phyloP scores from a whole-genome alignment of 2,329 filamentous ascomycete genomes.

The Didymella arachidicola region DNA sequence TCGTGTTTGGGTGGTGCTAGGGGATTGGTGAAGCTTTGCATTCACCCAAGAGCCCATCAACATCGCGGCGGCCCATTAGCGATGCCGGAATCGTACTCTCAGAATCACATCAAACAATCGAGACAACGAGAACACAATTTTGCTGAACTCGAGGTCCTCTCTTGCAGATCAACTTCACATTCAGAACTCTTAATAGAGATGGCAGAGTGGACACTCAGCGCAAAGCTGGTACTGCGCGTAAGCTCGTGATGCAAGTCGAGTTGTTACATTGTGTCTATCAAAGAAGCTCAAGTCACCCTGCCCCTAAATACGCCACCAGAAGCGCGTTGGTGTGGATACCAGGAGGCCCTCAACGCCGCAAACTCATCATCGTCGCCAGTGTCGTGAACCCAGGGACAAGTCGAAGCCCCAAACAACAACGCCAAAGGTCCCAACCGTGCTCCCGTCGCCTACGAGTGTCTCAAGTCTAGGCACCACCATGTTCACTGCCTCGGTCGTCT shows the following conservation, averaged over 20 bases:
- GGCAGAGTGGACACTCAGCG: too few species aligned
- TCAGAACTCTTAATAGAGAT: too few species aligned
- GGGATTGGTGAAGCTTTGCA: conserved; percentile 4
- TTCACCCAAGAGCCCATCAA: neutral
- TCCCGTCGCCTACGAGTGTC: neutral
- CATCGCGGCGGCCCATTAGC: neutral
- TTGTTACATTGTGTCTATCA: too few species aligned
- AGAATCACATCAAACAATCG: too few species aligned
- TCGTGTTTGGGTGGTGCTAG: neutral
- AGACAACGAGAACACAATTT: too few species aligned
- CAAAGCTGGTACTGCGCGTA: too few species aligned
- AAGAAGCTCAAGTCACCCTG: too few species aligned
- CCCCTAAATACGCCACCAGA: neutral
- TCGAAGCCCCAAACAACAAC: neutral
- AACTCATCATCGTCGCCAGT: neutral
- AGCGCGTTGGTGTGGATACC: neutral
- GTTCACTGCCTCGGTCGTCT: conserved; percentile 2
- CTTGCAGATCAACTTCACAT: too few species aligned
- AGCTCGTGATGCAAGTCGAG: too few species aligned
- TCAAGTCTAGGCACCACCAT: conserved; percentile 6
- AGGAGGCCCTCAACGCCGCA: neutral
- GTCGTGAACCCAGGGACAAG: neutral
- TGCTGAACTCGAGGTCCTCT: too few species aligned
- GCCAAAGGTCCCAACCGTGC: neutral
- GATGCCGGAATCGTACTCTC: too few species aligned